Evolutionary conservation across 169 alveolate species (phyloP).

Genomic region (Hepatocystis sp.): DNA sequence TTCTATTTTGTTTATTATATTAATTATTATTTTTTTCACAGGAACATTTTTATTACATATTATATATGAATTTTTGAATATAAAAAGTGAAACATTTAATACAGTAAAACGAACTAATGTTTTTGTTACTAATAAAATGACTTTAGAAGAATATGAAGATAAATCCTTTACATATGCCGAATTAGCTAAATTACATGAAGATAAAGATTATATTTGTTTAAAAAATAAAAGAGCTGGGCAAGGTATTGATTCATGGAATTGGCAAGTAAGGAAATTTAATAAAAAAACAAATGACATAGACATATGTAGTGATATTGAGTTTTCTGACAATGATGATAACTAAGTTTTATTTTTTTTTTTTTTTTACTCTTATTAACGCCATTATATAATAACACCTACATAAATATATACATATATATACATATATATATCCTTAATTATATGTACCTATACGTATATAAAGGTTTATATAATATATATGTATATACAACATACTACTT

Average conservation of each 20-base stretch:
- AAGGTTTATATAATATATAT: no score
- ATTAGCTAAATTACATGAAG: slow-evolving; percentile 73
- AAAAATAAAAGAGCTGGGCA: slow-evolving; percentile 80
- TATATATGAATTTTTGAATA: slow-evolving; percentile 22
- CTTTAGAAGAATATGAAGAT: slow-evolving; percentile 71
- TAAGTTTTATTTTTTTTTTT: no score
- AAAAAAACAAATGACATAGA: slow-evolving; percentile 27
- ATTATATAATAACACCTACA: neutral
- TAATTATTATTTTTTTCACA: slow-evolving; percentile 32
- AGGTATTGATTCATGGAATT: slow-evolving; percentile 87
- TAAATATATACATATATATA: slow-evolving; percentile 1
- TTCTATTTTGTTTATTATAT: slow-evolving; percentile 37
- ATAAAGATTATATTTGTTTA: slow-evolving; percentile 80
- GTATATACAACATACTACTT: no score
- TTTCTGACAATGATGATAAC: slow-evolving; percentile 17
- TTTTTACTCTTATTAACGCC: neutral
- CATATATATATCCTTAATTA: no score
- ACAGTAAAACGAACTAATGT: slow-evolving; percentile 17
- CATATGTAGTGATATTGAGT: slow-evolving; percentile 71
- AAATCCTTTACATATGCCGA: slow-evolving; percentile 76
- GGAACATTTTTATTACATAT: slow-evolving; percentile 29
- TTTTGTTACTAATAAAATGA: slow-evolving; percentile 78
- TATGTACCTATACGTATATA: no score
- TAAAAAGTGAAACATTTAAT: slow-evolving; percentile 24
- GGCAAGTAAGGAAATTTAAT: slow-evolving; percentile 82